Base-by-base conservation (phyloP, 768 basidiomycete genomes). In the Guyanaporus albipodus region DNA sequence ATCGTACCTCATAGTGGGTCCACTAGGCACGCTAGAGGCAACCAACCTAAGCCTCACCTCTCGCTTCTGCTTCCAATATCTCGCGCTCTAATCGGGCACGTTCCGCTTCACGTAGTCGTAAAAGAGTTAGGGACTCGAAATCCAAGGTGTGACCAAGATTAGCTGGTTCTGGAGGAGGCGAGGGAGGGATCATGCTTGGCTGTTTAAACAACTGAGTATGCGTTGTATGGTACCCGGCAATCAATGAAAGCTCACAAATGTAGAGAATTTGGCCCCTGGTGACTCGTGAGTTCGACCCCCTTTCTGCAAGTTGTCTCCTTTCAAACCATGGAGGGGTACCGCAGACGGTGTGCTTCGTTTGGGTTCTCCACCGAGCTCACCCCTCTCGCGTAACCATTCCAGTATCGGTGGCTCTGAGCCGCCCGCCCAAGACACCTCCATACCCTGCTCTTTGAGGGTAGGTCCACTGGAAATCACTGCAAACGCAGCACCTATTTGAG, bases 71-170 rank as follows among this genome's bases (percentile, higher is more conserved):
- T 59, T 87, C 85, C 31, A 79, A 64, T 53, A 90, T 88, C 62
- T 90, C 87, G 48, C 78, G 72, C 61, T 91, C 90, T 21, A 93
- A 61, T 35, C 84, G 72, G 52, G 82, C 84, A 31, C 85, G 74
- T 62, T 91, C 90, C 0, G 89, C 87, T 58, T 91, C 86, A 28
- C 89, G 74, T 61, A 93, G 70, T 5, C 89, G 78, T 74, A 91
- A 77, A 28, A 92, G 72, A 1, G 87, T 91, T 49, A 91, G 59
- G 3, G 83, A 79, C 66, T 91, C 90, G 46, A 84, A 92, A 60
- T 91, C 86, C 38, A 91, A 54, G 2, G 76, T 77, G 10, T 15
- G 59, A 49, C 18, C 60, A n/a, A n/a, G 29, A 6, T 58, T 62
- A n/a, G 56, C 33, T 15, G 59, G 50, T 18, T 60, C 49, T 23